These are phyloP conservation scores for Ceratobasidium sp. DNA, from an alignment of 1,284 basidiomycete species.

Conservation along the genomic window DNA sequence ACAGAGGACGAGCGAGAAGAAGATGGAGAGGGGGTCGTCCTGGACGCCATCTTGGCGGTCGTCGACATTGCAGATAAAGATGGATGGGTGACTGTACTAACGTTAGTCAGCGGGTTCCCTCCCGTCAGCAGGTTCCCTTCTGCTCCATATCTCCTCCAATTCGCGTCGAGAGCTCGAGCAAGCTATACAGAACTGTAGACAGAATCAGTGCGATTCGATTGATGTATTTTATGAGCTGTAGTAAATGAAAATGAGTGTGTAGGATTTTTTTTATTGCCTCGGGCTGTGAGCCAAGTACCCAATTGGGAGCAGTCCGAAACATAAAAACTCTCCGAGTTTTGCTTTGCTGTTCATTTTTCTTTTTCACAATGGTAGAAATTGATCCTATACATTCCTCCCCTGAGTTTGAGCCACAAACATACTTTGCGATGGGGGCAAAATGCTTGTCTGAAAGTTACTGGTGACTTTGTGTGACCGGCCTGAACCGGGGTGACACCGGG, in stretches of 20 bases:
- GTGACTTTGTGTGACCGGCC: neutral
- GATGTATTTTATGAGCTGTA: neutral
- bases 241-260: neutral
- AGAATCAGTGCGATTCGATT: neutral
- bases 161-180: neutral
- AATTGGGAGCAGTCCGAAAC: neutral
- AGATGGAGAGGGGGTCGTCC: no score
- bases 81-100: no score
- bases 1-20: no score
- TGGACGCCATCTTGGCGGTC: no score
- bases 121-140: neutral
- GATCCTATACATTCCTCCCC: neutral
- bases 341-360: neutral
- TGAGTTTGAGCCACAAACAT: neutral
- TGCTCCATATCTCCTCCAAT: neutral
- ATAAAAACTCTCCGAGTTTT: neutral
- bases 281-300: neutral
- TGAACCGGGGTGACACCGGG: neutral
- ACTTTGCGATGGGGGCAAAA: neutral
- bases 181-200: neutral
- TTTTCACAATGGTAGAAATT: neutral
- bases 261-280: neutral
- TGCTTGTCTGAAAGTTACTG: neutral
- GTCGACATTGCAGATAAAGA: no score
- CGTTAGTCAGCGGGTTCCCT: conserved; percentile 1